phyloP scores from a whole-genome alignment of 2,329 filamentous ascomycete species.

The Stenocarpella maydis region DNA sequence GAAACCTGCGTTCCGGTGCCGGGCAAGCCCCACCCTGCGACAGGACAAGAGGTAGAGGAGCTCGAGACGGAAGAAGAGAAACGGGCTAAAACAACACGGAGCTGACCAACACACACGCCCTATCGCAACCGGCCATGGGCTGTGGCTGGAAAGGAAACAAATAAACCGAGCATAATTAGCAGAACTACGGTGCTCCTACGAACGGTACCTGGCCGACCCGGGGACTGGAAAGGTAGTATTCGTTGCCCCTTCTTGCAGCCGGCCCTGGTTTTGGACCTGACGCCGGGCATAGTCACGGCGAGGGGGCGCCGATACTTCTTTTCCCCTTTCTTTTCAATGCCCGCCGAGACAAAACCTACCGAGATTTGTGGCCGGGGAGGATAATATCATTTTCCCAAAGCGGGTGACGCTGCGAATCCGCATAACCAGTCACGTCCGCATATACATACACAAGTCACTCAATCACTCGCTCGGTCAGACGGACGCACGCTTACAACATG shows the following conservation, averaged over 20 bases:
- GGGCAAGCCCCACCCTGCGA: slow-evolving; percentile 16
- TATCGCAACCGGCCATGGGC: slow-evolving; percentile 13
- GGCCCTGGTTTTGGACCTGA: slow-evolving; percentile 7
- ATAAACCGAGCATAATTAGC: neutral
- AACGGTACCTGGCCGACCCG: slow-evolving; percentile 6
- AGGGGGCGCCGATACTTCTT: neutral
- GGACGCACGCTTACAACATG: neutral
- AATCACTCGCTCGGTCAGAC: neutral
- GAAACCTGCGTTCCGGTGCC: slow-evolving; percentile 18
- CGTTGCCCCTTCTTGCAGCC: neutral
- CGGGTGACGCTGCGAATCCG: slow-evolving; percentile 19
- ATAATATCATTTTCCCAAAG: slow-evolving; percentile 12
- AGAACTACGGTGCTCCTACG: neutral
- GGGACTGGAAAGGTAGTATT: neutral
- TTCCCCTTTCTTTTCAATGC: slow-evolving; percentile 13
- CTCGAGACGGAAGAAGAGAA: slow-evolving; percentile 1
- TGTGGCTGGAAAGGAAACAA: slow-evolving; percentile 18
- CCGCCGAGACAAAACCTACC: neutral
- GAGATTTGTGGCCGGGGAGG: neutral
- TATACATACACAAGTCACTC: neutral
- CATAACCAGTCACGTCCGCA: slow-evolving; percentile 2
- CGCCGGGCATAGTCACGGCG: slow-evolving; percentile 5
- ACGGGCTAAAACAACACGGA: slow-evolving; percentile 15
- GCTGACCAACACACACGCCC: slow-evolving; percentile 16
- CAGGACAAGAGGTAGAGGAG: neutral